A percentile compares a stretch with the other conserved stretches of the same genome.
phyloP scores from a whole-genome alignment of 768 basidiomycete species.

The Butyriboletus loyo region DNA sequence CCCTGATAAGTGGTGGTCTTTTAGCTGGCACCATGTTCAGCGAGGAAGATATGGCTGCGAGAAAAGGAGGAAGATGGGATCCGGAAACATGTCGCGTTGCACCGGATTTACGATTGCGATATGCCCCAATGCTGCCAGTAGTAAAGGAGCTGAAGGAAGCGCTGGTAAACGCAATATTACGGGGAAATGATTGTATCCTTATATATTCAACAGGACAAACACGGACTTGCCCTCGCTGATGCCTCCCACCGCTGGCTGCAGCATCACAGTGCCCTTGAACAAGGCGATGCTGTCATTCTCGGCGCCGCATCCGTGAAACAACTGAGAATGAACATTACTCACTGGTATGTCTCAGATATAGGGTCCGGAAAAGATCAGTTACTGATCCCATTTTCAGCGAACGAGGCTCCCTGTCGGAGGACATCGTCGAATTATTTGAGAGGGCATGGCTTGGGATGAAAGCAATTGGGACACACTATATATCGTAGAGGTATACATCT shows the following conservation, averaged over 20 bases:
- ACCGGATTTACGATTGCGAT: conserved; percentile 4
- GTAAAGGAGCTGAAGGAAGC: conserved; percentile 13
- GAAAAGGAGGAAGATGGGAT: conserved; percentile 17
- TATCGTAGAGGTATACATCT: background rate
- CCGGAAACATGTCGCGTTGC: conserved; percentile 7
- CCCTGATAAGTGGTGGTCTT: conserved; percentile 8
- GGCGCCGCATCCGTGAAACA: conserved; percentile 36
- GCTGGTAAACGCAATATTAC: background rate
- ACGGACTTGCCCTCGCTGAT: conserved; percentile 9
- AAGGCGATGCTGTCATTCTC: conserved; percentile 34
- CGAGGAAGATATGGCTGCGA: conserved; percentile 8
- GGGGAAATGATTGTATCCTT: background rate
- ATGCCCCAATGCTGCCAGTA: conserved; percentile 11
- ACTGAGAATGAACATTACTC: conserved; percentile 27
- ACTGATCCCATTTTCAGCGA: conserved; percentile 16
- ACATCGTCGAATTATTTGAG: conserved; percentile 8
- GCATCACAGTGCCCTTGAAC: conserved; percentile 16
- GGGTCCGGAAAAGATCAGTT: background rate
- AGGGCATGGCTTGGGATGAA: conserved; percentile 8
- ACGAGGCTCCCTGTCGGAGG: conserved; percentile 13
- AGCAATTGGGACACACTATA: conserved; percentile 8
- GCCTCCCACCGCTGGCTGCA: conserved; percentile 15
- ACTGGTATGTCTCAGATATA: conserved; percentile 13
- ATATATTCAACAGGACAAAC: conserved; percentile 7
- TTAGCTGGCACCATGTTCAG: conserved; percentile 12